Base-by-base conservation (phyloP, 345 rosid species). In the Pelargonium nanum region DNA sequence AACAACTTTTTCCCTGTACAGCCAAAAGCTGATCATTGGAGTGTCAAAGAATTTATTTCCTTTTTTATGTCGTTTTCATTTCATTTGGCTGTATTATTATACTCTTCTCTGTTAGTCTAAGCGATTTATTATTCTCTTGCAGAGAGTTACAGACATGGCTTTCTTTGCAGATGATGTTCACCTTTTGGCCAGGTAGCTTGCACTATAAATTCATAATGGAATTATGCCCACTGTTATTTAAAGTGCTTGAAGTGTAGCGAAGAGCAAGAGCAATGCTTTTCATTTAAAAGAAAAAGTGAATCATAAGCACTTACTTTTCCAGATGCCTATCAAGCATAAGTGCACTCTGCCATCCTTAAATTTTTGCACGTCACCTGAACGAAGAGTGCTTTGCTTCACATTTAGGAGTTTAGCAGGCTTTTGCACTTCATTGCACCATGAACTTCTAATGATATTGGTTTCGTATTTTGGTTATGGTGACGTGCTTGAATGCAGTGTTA, bases 161-260 rank as follows among this genome's bases (percentile, higher is more conserved):
- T 93, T 93, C 80, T 93, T 85, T 56, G 94, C 91, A 4, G 88
- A 85, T 72, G 87, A 89, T 84, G 97, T 87, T 75, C 88, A 93
- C 75, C 83, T 89, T 61, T 74, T 93, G 74, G 99, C 97, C 62
- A 89, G 97, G 97, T 89, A 80, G 26, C 40, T 48, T 34, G 63
- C 51, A 66, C 65, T 24, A 32, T 6, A 30, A 30, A 30, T 30
- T 30, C 10, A 30, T n/a, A n/a, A n/a, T n/a, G n/a, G n/a, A n/a
- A n/a, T n/a, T n/a, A n/a, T n/a, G n/a, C n/a, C n/a, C n/a, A n/a
- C n/a, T n/a, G n/a, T n/a, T n/a, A n/a, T n/a, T n/a, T n/a, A n/a
- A n/a, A n/a, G n/a, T n/a, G n/a, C n/a, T n/a, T n/a, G n/a, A n/a
- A n/a, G n/a, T n/a, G n/a, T n/a, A n/a, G n/a, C n/a, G n/a, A n/a